A percentile compares a stretch with the other conserved stretches of the same genome.
Conservation (phyloP, 176 grass and related monocot genomes). For the Triticum aestivum region IWGSC_CS_RefSeq_v2.1 NC_057807.1:494513408-494513907, state of each 20-base stretch:
- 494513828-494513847: slow-evolving; percentile 81
- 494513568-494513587: slow-evolving; percentile 70
- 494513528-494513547: not conserved
- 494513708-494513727: not conserved
- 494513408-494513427: slow-evolving; percentile 14
- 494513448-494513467: slow-evolving; percentile 56
- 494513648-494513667: slow-evolving; percentile 45
- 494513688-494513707: slow-evolving; percentile 27
- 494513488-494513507: slow-evolving; percentile 39
- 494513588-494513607: slow-evolving; percentile 43
- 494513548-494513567: slow-evolving; percentile 29
- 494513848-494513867: slow-evolving; percentile 58
- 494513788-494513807: slow-evolving; percentile 38
- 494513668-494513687: slow-evolving; percentile 30
- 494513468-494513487: slow-evolving; percentile 48
- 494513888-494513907: slow-evolving; percentile 73
- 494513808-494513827: slow-evolving; percentile 55
- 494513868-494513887: slow-evolving; percentile 71
- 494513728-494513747: not conserved
- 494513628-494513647: slow-evolving; percentile 69
- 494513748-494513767: slow-evolving; percentile 30
- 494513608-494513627: slow-evolving; percentile 63
- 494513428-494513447: not conserved
- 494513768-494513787: slow-evolving; percentile 26
- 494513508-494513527: not conserved